These are phyloP conservation scores for Senna tora DNA, from an alignment of 306 rosid species.

Conservation along the genomic window DNA sequence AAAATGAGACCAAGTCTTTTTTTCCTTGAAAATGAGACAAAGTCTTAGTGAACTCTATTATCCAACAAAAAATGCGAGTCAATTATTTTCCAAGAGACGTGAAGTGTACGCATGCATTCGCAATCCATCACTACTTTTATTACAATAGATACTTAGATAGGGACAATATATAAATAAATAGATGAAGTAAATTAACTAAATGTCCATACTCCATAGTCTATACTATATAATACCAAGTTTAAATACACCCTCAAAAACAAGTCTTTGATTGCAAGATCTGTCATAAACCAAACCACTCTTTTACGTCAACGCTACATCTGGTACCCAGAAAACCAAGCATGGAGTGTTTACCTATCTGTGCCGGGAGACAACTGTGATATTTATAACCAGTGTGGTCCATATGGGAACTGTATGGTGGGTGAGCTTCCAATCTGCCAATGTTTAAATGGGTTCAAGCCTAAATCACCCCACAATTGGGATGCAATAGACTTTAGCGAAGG, in stretches of 20 bases:
- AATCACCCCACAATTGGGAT: slow-evolving; percentile 37
- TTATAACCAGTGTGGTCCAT: slow-evolving; percentile 49
- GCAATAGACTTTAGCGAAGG: slow-evolving; percentile 40
- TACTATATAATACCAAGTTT: no score
- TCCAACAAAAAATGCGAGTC: no score
- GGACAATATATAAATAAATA: no score
- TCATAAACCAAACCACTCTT: slow-evolving; percentile 40
- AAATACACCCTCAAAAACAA: slow-evolving; percentile 1
- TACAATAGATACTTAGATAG: no score
- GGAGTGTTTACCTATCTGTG: slow-evolving; percentile 28
- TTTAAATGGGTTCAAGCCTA: slow-evolving; percentile 50
- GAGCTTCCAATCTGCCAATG: slow-evolving; percentile 47
- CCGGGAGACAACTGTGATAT: slow-evolving; percentile 51
- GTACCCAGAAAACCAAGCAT: slow-evolving; percentile 14
- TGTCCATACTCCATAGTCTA: no score
- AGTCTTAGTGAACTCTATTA: no score
- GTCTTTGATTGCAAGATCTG: slow-evolving; percentile 14
- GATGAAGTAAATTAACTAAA: no score
- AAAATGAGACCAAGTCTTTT: no score
- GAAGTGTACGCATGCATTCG: no score
- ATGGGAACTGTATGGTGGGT: slow-evolving; percentile 36
- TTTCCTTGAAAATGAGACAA: no score
- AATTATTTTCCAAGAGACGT: no score
- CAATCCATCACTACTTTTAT: no score
- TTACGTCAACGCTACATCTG: slow-evolving; percentile 25